phyloP scores from a whole-genome alignment of 192 early-diverging fungal genomes.

The Phlyctochytrium bullatum region DNA sequence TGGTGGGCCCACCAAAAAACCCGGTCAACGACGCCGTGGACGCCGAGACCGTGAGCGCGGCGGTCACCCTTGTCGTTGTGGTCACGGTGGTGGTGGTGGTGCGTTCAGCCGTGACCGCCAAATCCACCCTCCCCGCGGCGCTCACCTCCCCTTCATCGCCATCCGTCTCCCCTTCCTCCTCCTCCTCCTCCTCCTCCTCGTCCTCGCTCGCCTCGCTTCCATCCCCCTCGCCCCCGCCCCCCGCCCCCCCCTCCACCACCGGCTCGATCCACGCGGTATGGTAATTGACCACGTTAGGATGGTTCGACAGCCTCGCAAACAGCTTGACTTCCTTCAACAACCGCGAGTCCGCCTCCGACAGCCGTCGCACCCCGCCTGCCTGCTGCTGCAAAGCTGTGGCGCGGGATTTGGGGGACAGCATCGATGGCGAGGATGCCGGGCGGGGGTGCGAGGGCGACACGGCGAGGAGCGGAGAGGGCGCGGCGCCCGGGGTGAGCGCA shows the following conservation, averaged over 20 bases:
- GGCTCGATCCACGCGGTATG: constrained; percentile 49
- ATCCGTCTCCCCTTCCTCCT: neutral
- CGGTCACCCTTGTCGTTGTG: too few relatives aligned
- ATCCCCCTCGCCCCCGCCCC: neutral
- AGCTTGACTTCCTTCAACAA: constrained; percentile 49
- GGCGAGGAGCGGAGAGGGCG: neutral
- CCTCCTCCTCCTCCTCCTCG: constrained; percentile 11
- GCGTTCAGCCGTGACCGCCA: neutral
- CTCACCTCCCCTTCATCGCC: neutral
- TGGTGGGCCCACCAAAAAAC: too few relatives aligned
- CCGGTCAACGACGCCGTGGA: neutral
- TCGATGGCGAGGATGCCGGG: too few relatives aligned
- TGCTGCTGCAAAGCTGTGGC: neutral
- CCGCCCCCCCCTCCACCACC: neutral
- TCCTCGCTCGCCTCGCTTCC: constrained; percentile 4
- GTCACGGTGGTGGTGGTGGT: neutral
- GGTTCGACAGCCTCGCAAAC: constrained; percentile 44
- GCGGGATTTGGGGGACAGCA: neutral
- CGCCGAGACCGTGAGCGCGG: neutral
- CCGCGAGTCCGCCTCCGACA: constrained; percentile 30
- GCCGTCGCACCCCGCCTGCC: neutral
- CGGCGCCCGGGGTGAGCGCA: neutral
- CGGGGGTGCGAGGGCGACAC: neutral
- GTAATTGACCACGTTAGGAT: constrained; percentile 48
- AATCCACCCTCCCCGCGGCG: neutral